Percentiles rank a stretch among this genome's conserved stretches.
Evolutionary conservation across 2,329 filamentous ascomycete species (phyloP).

Genomic region (Penicillium psychrosexuale): DNA sequence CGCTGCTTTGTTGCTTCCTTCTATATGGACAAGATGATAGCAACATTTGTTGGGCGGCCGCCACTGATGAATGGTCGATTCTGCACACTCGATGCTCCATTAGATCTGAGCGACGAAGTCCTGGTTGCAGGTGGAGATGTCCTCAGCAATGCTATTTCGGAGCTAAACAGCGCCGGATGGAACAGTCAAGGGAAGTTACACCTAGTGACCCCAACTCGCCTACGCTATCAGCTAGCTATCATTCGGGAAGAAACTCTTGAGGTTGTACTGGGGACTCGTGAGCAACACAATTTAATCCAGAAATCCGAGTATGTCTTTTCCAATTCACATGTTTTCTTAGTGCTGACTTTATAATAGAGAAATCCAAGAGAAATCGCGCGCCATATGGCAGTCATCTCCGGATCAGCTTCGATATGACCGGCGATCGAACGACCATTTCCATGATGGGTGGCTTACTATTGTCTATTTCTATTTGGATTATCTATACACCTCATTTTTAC

Average conservation of each 20-base stretch:
- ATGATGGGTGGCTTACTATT: conserved; percentile 19
- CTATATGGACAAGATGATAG: conserved; percentile 48
- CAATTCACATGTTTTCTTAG: not conserved
- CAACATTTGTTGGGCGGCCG: conserved; percentile 52
- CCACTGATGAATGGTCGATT: conserved; percentile 47
- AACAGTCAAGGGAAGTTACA: conserved; percentile 17
- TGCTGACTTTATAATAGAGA: conserved; percentile 14
- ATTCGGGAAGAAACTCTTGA: conserved; percentile 33
- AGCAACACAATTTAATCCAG: conserved; percentile 23
- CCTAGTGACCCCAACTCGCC: conserved; percentile 21
- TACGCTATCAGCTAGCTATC: conserved; percentile 29
- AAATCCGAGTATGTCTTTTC: conserved; percentile 28
- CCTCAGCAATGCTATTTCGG: conserved; percentile 24
- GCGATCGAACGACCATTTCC: conserved; percentile 9
- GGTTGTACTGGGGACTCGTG: conserved; percentile 28
- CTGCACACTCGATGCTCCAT: conserved; percentile 39
- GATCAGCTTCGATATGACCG: conserved; percentile 28
- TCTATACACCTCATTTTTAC: conserved; percentile 35
- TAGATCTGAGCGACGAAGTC: conserved; percentile 32
- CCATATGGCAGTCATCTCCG: conserved; percentile 26
- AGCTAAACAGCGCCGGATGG: conserved; percentile 31
- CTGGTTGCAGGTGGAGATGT: conserved; percentile 27
- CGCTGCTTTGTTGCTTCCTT: conserved; percentile 45
- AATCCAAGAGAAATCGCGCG: conserved; percentile 25
- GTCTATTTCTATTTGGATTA: conserved; percentile 36